Conservation (phyloP, 2,329 filamentous ascomycete species). For the Arthrinium phaeospermum region DNA sequence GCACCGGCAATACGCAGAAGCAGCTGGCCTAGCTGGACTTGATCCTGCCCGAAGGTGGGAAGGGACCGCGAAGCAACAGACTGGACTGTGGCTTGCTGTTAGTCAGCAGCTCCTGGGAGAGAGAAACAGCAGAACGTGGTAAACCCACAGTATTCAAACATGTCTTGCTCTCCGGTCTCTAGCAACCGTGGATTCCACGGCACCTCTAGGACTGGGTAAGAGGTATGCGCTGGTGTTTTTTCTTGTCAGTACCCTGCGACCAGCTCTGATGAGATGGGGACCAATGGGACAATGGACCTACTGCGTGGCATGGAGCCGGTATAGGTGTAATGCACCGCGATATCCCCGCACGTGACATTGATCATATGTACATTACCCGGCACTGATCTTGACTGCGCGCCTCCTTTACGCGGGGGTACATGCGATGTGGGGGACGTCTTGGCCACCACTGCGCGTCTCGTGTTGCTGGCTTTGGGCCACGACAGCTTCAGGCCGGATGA, state of each 20-base stretch:
- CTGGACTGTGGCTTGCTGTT: constrained; percentile 22
- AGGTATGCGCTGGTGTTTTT: not conserved
- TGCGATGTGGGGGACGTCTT: constrained; percentile 16
- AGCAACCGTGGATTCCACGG: not conserved
- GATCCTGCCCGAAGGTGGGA: constrained; percentile 29
- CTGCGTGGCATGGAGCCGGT: constrained; percentile 20
- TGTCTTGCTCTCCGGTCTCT: not conserved
- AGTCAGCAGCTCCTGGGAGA: not conserved
- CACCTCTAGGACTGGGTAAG: not conserved
- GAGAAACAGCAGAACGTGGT: not conserved
- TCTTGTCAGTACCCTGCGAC: not conserved
- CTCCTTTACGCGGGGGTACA: not conserved
- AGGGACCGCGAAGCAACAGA: constrained; percentile 32
- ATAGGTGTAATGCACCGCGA: constrained; percentile 29
- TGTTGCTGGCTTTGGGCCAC: constrained; percentile 30
- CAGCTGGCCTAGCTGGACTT: constrained; percentile 27
- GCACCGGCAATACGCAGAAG: constrained; percentile 32
- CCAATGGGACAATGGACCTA: not conserved
- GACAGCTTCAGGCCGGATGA: constrained; percentile 26
- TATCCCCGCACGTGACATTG: constrained; percentile 27
- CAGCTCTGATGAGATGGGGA: not conserved
- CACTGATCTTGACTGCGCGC: not conserved
- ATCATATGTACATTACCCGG: constrained; percentile 25
- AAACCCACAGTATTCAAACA: not conserved
- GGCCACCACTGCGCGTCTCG: constrained; percentile 28